Conservation (phyloP, 208 protist species). For the Jaenimonas drosophilae region DNA sequence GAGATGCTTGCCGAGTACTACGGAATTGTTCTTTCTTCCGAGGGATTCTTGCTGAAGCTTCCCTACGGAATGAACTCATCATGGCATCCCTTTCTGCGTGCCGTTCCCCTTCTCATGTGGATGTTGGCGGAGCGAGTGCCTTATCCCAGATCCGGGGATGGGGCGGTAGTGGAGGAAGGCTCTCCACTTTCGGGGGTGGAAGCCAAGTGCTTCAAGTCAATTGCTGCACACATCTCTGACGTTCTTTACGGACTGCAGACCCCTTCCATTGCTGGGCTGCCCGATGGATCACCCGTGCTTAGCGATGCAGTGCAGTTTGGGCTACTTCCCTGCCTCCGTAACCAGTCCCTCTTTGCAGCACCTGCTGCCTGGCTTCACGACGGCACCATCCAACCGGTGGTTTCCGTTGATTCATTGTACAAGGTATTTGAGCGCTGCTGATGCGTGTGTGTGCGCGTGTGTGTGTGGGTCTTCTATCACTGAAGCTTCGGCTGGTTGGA, state of each 20-base stretch:
- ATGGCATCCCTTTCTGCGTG: constrained; percentile 13
- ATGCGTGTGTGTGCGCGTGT: background rate
- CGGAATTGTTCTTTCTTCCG: constrained; percentile 10
- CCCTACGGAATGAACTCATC: background rate
- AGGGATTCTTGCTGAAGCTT: background rate
- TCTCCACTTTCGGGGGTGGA: constrained; percentile 22
- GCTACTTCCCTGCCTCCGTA: constrained; percentile 61
- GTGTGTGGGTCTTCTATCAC: no score
- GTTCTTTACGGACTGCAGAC: constrained; percentile 43
- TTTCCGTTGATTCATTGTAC: constrained; percentile 80
- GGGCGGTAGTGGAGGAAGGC: constrained; percentile 14
- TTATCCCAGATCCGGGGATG: constrained; percentile 16
- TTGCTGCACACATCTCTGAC: constrained; percentile 57
- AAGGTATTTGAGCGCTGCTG: constrained; percentile 89
- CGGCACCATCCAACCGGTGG: constrained; percentile 54
- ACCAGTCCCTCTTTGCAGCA: constrained; percentile 38
- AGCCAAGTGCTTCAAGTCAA: constrained; percentile 48
- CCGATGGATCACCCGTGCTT: background rate
- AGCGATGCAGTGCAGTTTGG: constrained; percentile 37
- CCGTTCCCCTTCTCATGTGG: constrained; percentile 59
- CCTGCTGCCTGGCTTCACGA: constrained; percentile 41
- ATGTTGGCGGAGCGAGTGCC: constrained; percentile 52
- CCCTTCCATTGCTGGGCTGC: background rate
- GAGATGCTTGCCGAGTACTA: constrained; percentile 80
- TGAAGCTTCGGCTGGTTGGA: no score